These are phyloP conservation scores for Clavispora santaluciae DNA, from an alignment of 805 yeast genomes.

Conservation along the genomic window DNA sequence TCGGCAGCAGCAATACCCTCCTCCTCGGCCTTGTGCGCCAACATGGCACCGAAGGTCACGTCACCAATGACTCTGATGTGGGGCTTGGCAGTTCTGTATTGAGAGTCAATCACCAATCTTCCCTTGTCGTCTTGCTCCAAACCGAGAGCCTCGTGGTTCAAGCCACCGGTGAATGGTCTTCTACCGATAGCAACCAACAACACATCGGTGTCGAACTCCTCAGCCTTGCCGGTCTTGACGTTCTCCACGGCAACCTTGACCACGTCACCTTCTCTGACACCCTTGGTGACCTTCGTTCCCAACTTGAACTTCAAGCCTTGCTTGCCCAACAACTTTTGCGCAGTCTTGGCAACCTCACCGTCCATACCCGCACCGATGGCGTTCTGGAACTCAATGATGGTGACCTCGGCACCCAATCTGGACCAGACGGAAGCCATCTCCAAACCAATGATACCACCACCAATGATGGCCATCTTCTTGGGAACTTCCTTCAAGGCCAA, in stretches of 20 bases:
- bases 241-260: constrained; percentile 88
- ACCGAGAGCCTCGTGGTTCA: constrained; percentile 84
- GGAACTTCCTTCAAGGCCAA: constrained; percentile 84
- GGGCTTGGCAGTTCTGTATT: constrained; percentile 85
- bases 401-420: constrained; percentile 92
- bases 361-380: constrained; percentile 99
- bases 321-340: constrained; percentile 86
- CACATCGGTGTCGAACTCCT: constrained; percentile 81
- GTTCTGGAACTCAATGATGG: constrained; percentile 84
- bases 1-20: constrained; percentile 99
- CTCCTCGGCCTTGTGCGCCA: constrained; percentile 99
- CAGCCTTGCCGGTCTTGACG: constrained; percentile 79
- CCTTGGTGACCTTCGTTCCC: constrained; percentile 86
- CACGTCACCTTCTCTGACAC: constrained; percentile 80
- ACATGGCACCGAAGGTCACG: constrained; percentile 97
- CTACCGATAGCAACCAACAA: constrained; percentile 97
- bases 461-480: constrained; percentile 85
- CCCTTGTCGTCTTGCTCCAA: constrained; percentile 89
- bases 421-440: constrained; percentile 99
- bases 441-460: constrained; percentile 99
- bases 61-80: constrained; percentile 98
- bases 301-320: constrained; percentile 94
- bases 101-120: constrained; percentile 88
- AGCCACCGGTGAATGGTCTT: constrained; percentile 91
- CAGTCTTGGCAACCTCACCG: constrained; percentile 83